Evolutionary conservation across 345 rosid species (phyloP), one percentile per base, ranked within the genome.

Genomic region (Psidium friedrichsthalianum): DNA sequence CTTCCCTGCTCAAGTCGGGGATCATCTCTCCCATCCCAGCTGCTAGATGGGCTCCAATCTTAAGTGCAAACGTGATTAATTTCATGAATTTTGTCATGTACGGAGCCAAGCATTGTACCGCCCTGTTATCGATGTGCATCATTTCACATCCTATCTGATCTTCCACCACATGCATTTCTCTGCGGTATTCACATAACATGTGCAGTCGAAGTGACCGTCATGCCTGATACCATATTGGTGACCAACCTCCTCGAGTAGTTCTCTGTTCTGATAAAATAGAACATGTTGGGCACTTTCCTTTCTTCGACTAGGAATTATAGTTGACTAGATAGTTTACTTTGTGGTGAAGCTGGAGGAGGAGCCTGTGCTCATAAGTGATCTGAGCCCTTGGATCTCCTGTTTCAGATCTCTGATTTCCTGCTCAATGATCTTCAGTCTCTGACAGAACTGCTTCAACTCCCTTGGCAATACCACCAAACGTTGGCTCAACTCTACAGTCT

Each of bases 341-440:
- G 85, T 93, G 98, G 80, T 97, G 96, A 89, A 97, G 99, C 92
- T 95, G 94, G 49, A 94, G 89, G 56, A 97, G 93, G 83, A 97
- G 95, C 54, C 95, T 91, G 90, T 96, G 98, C 86, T 97, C 98
- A 55, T 94, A 95, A 95, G 88, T 95, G n/a, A 95, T 88, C 97
- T 92, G 86, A 97, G 87, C 69, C 99, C 99, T 88, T 97, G 99
- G 87, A 96, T 96, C 93, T 97, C 99, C 85, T 95, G 98, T 91
- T 96, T 97, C 89, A 97, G 53, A 88, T 97, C 99, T 86, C 95
- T 90, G 90, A 97, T 95, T 90, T 96, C 99, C 87, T 96, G 98
- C 88, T 95, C 99, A 49, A 97, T 95, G 86, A 97, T 94, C 94
- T 92, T 96, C 87, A 96, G 89, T 86, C 98, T 92, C 90, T 94